A percentile compares a stretch with the other conserved stretches of the same genome.
These are phyloP conservation scores for Ceratocystis eucalypticola DNA, from an alignment of 2,329 filamentous ascomycete species.

Conservation along the genomic window DNA sequence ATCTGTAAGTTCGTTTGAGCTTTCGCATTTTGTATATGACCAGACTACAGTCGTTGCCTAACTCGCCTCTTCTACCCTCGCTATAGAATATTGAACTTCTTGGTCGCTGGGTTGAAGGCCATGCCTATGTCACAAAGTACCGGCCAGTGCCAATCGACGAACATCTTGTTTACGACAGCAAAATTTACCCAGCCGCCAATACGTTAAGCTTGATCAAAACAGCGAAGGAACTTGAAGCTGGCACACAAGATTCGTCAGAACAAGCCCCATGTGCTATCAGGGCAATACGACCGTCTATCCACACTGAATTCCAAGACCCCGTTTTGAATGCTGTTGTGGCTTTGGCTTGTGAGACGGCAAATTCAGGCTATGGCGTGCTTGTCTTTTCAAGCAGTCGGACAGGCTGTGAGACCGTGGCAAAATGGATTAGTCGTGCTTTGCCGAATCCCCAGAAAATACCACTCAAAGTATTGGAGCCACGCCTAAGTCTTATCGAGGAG, in stretches of 20 bases:
- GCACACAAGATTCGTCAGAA: slow-evolving; percentile 24
- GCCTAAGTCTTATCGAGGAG: slow-evolving; percentile 51
- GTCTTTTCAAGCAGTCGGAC: slow-evolving; percentile 60
- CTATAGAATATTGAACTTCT: slow-evolving; percentile 54
- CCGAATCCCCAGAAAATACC: slow-evolving; percentile 37
- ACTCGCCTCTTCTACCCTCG: not conserved
- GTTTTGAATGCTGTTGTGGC: slow-evolving; percentile 58
- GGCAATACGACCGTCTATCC: slow-evolving; percentile 41
- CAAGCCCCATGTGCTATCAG: slow-evolving; percentile 27
- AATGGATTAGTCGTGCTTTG: slow-evolving; percentile 53
- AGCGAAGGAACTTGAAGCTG: slow-evolving; percentile 36
- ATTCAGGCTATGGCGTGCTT: slow-evolving; percentile 55
- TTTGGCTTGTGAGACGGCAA: slow-evolving; percentile 53
- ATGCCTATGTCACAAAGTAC: slow-evolving; percentile 60
- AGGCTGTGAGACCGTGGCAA: slow-evolving; percentile 54
- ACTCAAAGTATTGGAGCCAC: slow-evolving; percentile 38
- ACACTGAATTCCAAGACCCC: slow-evolving; percentile 50
- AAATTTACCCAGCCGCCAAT: slow-evolving; percentile 46
- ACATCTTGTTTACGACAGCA: slow-evolving; percentile 57
- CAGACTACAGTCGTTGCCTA: not conserved
- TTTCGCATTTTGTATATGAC: too few species aligned
- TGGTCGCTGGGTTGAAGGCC: slow-evolving; percentile 55
- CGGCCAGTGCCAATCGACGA: slow-evolving; percentile 64
- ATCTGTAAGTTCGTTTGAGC: slow-evolving; percentile 38
- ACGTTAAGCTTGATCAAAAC: slow-evolving; percentile 45